Percentiles rank a stretch among this genome's conserved stretches.
These are phyloP conservation scores for Lepiota venenata DNA, from an alignment of 768 basidiomycete genomes.

Conservation along the genomic window DNA sequence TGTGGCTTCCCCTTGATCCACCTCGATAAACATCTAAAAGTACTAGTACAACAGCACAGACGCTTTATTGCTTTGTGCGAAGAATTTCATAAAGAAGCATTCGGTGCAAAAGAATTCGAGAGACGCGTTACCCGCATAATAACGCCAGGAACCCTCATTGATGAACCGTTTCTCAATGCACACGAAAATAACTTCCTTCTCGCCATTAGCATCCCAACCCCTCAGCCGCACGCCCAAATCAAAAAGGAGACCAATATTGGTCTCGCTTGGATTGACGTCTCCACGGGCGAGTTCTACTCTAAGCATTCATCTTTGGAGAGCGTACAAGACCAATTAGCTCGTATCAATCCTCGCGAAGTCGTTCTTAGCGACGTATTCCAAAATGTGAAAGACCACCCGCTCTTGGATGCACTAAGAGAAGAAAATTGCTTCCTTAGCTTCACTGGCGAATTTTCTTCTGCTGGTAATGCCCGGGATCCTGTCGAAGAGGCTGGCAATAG, in stretches of 20 bases:
- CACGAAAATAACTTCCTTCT: conserved; percentile 91
- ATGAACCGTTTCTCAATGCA: conserved; percentile 83
- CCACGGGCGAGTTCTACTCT: conserved; percentile 91
- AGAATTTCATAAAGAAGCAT: conserved; percentile 60
- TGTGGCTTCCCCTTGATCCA: conserved; percentile 89
- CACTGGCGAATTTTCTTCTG: conserved; percentile 16
- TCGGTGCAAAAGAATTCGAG: conserved; percentile 62
- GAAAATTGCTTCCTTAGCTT: conserved; percentile 57
- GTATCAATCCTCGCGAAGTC: conserved; percentile 80
- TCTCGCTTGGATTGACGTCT: conserved; percentile 92
- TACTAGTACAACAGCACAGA: conserved; percentile 77
- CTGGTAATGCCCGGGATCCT: background rate
- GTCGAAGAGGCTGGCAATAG: background rate
- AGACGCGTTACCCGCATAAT: conserved; percentile 83
- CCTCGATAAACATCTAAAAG: conserved; percentile 83
- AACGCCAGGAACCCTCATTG: conserved; percentile 92
- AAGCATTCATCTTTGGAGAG: conserved; percentile 49
- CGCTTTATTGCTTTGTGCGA: conserved; percentile 93
- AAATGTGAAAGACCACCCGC: conserved; percentile 35
- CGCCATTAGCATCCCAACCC: conserved; percentile 40
- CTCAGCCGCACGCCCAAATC: background rate
- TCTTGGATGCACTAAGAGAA: conserved; percentile 48
- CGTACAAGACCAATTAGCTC: conserved; percentile 78
- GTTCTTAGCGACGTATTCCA: conserved; percentile 53
- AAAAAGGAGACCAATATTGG: conserved; percentile 37